Evolutionary conservation across 495 filamentous ascomycete genomes (phyloP), one percentile per base, ranked within the genome.

Genomic region (Trichoderma gamsii): DNA sequence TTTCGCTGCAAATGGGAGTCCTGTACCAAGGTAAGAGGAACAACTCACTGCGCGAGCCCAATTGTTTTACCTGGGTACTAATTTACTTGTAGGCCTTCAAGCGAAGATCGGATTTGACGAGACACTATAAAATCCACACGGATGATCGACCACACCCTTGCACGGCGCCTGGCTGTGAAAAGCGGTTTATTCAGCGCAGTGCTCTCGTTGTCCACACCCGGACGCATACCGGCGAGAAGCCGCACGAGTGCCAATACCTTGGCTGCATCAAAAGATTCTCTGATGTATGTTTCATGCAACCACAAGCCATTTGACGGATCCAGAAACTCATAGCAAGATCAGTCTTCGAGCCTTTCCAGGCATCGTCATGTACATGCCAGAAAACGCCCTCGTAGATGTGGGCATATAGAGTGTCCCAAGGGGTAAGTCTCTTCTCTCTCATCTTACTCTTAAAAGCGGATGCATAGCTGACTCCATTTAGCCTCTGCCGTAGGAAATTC

Each of bases 151-250:
- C 92, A 41, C 95, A 92, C 73, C 81, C 85, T 63, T 95, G 92
- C 78, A 83, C 79, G 32, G 82, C 84, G 16, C 81, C 82, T 38
- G 87, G 85, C 27, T 96, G 92, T 78, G 88, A 87, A 41, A 96
- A 96, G 79, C 91, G 89, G 74, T 96, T 96, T 79, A 95, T 96
- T 73, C 92, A 96, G 72, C 83, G 92, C 69, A 94, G 91, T 79
- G 92, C 92, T 49, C 78, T 96, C 74, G 94, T 90, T 0, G 92
- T 95, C 25, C 92, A 96, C 75, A 90, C 88, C 61, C 87, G 92
- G 65, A 94, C 91, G 27, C 92, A 96, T 73, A 96, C 81, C 1
- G 81, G 81, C 27, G 72, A 71, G 76, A 96, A 96, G 76, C 92
- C 92, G 61, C 92, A 96, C 76, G 83, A 88, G 68, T 96, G 92